These are phyloP conservation scores for Polytrichum commune DNA, from an alignment of 225 moss, liverwort and hornwort species.

Conservation along the genomic window DNA sequence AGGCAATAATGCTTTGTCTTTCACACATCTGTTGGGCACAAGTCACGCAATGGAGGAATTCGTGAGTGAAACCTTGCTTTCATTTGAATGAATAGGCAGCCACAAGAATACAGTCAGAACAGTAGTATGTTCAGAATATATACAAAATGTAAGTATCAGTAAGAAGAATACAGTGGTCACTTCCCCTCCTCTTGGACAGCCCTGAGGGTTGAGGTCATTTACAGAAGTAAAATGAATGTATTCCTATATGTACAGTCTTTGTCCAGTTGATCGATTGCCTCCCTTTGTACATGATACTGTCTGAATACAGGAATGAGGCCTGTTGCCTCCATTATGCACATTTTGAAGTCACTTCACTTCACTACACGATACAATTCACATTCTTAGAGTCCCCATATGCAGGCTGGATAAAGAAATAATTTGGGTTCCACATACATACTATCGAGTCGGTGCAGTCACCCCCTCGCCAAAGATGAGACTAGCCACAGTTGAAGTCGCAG, in stretches of 20 bases:
- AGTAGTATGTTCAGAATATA: conserved; percentile 6
- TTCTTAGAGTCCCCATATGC: not conserved
- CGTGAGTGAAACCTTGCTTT: not conserved
- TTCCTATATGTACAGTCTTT: conserved; percentile 4
- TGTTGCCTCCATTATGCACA: conserved; percentile 9
- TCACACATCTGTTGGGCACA: not conserved
- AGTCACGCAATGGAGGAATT: not conserved
- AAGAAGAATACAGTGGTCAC: not conserved
- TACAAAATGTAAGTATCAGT: conserved; percentile 3
- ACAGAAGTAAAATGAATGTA: not conserved
- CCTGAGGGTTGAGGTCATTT: not conserved
- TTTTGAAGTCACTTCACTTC: not conserved
- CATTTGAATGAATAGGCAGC: not conserved
- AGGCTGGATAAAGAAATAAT: no score
- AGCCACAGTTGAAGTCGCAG: conserved; percentile 61
- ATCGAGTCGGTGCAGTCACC: conserved; percentile 21
- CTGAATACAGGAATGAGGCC: conserved; percentile 5
- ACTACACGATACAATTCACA: not conserved
- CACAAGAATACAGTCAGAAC: not conserved
- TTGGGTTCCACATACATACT: not conserved
- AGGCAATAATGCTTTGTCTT: no score
- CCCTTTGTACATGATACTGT: conserved; percentile 7
- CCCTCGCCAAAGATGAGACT: conserved; percentile 82
- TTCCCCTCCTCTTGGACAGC: not conserved
- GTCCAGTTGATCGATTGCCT: not conserved